A percentile compares a stretch with the other conserved stretches of the same genome.
Evolutionary conservation across 208 protist species (phyloP).

Genomic region (Leptomonas seymouri): DNA sequence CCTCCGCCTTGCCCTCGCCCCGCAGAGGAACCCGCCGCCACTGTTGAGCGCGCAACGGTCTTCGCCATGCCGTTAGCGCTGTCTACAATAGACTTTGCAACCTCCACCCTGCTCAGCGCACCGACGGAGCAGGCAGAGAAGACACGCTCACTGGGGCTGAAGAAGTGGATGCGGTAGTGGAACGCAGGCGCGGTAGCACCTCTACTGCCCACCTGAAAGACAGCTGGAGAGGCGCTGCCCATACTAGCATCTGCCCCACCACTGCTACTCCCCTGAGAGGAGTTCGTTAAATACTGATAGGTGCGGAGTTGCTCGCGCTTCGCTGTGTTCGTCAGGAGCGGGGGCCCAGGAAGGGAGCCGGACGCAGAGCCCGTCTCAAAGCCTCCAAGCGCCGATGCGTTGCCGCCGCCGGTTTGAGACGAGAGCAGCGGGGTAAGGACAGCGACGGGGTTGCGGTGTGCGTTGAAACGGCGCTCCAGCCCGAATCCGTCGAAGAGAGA

Average conservation of each 20-base stretch:
- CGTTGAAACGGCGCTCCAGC: slow-evolving; percentile 49
- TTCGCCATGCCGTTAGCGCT: slow-evolving; percentile 6
- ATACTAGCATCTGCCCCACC: background rate
- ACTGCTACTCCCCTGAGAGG: background rate
- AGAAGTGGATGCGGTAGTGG: slow-evolving; percentile 59
- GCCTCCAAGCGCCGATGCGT: background rate
- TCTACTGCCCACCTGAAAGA: slow-evolving; percentile 26
- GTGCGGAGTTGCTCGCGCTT: slow-evolving; percentile 8
- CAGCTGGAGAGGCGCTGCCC: background rate
- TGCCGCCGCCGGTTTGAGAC: background rate
- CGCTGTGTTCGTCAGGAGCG: background rate
- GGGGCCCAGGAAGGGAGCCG: background rate
- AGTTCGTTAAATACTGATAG: slow-evolving; percentile 19
- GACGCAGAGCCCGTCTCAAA: background rate
- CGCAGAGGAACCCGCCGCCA: slow-evolving; percentile 4
- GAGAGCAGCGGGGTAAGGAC: slow-evolving; percentile 29
- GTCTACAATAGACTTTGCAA: slow-evolving; percentile 38
- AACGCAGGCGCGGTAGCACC: slow-evolving; percentile 44
- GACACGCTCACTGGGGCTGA: slow-evolving; percentile 73
- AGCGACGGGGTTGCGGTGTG: slow-evolving; percentile 28
- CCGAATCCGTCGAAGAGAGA: slow-evolving; percentile 83
- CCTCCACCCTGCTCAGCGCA: slow-evolving; percentile 70
- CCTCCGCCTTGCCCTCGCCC: slow-evolving; percentile 11
- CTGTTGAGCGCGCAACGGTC: slow-evolving; percentile 8
- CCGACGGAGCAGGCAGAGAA: slow-evolving; percentile 82